Evolutionary conservation across 2,329 filamentous ascomycete species (phyloP).

Genomic region (Colletotrichum scovillei): DNA sequence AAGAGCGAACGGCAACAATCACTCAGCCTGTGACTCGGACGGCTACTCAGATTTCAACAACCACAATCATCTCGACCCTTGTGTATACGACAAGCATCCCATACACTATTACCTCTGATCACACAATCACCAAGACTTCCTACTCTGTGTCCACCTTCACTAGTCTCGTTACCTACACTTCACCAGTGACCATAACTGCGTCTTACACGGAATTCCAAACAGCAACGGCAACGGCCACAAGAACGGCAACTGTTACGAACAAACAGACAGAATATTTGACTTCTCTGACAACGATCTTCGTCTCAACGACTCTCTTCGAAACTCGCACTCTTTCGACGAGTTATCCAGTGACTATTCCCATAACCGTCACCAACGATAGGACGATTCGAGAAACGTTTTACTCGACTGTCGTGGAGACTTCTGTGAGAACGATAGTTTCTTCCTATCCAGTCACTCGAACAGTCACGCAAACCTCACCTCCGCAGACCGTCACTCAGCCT

Average conservation of each 20-base stretch:
- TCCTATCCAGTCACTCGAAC: too few species aligned
- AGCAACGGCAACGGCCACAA: constrained; percentile 20
- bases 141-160: constrained; percentile 21
- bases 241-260: constrained; percentile 17
- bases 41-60: constrained; percentile 21
- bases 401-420: constrained; percentile 16
- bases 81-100: constrained; percentile 33
- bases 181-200: constrained; percentile 27
- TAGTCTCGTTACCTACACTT: constrained; percentile 10
- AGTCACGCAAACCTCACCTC: too few species aligned
- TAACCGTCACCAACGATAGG: constrained; percentile 34
- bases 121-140: constrained; percentile 28
- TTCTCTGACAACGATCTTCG: constrained; percentile 24
- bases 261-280: constrained; percentile 16
- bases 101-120: constrained; percentile 29
- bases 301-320: constrained; percentile 25
- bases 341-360: constrained; percentile 35
- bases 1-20: constrained; percentile 1
- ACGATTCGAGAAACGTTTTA: constrained; percentile 25
- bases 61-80: constrained; percentile 30
- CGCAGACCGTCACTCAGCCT: too few species aligned
- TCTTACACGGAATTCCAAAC: constrained; percentile 33
- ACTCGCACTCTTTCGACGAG: constrained; percentile 36
- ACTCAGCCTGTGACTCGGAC: constrained; percentile 34
- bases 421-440: constrained; percentile 13